Percentiles rank a stretch among this genome's conserved stretches.
phyloP scores from a whole-genome alignment of 1,139 yeast genomes.

The Pneumocystis wakefieldiae region DNA sequence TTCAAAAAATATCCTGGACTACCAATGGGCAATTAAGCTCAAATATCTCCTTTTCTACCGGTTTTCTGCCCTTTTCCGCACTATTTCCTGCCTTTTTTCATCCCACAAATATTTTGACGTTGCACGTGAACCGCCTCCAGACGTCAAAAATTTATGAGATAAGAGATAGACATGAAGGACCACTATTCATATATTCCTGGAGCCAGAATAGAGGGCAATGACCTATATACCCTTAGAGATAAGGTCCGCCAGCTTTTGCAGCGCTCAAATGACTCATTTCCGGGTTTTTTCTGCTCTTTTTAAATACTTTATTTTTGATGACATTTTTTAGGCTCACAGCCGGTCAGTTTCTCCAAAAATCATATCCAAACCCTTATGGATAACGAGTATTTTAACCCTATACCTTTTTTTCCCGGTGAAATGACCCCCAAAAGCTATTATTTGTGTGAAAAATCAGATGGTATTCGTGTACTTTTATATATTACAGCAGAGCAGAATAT shows the following conservation, averaged over 20 bases:
- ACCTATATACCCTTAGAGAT: slow-evolving; percentile 49
- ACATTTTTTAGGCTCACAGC: slow-evolving; percentile 75
- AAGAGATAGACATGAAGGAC: neutral
- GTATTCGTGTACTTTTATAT: slow-evolving; percentile 68
- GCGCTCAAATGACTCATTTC: slow-evolving; percentile 17
- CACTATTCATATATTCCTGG: slow-evolving; percentile 49
- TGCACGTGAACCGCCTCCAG: too few species aligned
- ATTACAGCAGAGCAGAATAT: slow-evolving; percentile 42
- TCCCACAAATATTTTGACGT: too few species aligned
- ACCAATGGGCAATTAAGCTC: too few species aligned
- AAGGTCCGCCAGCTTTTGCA: slow-evolving; percentile 58
- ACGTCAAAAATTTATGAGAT: too few species aligned
- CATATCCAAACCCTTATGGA: slow-evolving; percentile 48
- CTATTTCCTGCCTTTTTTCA: too few species aligned
- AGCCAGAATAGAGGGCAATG: slow-evolving; percentile 51
- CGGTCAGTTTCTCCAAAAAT: slow-evolving; percentile 69
- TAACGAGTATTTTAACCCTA: slow-evolving; percentile 33
- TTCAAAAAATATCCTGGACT: too few species aligned
- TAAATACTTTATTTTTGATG: slow-evolving; percentile 12
- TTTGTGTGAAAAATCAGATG: slow-evolving; percentile 95
- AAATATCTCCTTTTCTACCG: too few species aligned
- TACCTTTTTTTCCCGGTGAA: neutral
- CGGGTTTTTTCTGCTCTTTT: slow-evolving; percentile 10
- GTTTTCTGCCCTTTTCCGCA: too few species aligned
- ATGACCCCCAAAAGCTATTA: slow-evolving; percentile 33